Evolutionary conservation across 768 basidiomycete genomes (phyloP), one percentile per base, ranked within the genome.

Genomic region (Xanthoconium purpureum): DNA sequence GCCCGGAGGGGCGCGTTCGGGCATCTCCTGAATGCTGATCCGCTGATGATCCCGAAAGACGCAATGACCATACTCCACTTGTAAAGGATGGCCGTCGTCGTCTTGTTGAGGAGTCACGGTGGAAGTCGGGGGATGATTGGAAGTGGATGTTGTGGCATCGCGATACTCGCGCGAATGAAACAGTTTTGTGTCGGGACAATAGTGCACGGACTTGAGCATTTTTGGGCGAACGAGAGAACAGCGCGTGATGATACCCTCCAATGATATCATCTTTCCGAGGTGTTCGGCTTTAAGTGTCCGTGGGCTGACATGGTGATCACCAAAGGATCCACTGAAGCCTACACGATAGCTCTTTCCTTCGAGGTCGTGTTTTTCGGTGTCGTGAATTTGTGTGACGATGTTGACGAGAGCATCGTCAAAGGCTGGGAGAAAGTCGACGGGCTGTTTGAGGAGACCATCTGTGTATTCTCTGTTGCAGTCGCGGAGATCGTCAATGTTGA

Each of bases 11-110:
- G 97, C 95, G 24, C 97, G 86, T 74, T 99, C 97, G 3, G 97
- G 97, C 96, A 99, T 98, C 69, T 99, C 97, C 75, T 99, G 97
- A 59, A 99, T 98, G 71, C 87, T 94, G 68, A 98, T 91, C 61
- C 94, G 86, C 73, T 99, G 97, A 73, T 98, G 93, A 74, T 99
- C 97, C 54, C 91, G 80, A 77, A 97, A 99, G 9, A 89, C 83
- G 68, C 89, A 92, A 60, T 88, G 78, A 6, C 97, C 97, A 68
- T 85, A 98, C 75, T 99, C 97, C 63, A 87, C 97, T 72, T 94
- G 84, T 47, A 99, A 77, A 20, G 84, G 77, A 66, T 85, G 83
- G 3, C 94, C 95, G 51, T 96, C 89, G 40, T 94, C 94, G 71
- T 98, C 94, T 43, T 86, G 86, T 73, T 94, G 89, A 6, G 97